Conservation (phyloP, 2,329 filamentous ascomycete species). For the Ophiosphaerella herpotricha region DNA sequence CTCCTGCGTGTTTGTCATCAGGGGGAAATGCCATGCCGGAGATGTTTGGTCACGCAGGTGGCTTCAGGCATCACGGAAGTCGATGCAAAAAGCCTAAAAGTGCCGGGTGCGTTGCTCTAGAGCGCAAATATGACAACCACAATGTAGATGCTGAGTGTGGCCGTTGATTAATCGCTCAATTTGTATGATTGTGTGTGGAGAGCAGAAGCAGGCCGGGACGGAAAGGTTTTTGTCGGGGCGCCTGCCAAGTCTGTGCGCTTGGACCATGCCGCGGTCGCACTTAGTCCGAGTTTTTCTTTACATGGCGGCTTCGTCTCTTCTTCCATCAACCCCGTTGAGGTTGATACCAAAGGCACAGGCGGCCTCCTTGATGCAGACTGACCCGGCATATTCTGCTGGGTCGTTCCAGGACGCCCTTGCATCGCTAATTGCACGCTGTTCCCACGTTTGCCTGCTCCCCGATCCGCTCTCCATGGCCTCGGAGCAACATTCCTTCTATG, state of each 20-base stretch:
- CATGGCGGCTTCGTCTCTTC: conserved; percentile 2
- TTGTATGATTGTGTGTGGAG: conserved; percentile 49
- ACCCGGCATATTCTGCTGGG: conserved; percentile 11
- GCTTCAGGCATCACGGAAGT: conserved; percentile 39
- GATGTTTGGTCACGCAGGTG: conserved; percentile 48
- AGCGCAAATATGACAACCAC: conserved; percentile 54
- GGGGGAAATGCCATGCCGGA: background rate
- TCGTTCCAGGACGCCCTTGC: conserved; percentile 18
- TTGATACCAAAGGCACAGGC: background rate
- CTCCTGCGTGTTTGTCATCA: no score
- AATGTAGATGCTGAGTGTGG: conserved; percentile 42
- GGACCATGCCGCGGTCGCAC: conserved; percentile 8
- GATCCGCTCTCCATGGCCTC: conserved; percentile 51
- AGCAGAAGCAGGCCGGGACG: conserved; percentile 16
- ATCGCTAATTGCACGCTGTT: conserved; percentile 12
- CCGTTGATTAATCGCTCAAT: conserved; percentile 54
- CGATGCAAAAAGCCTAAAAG: conserved; percentile 45
- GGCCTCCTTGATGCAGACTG: conserved; percentile 10
- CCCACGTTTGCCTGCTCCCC: conserved; percentile 58
- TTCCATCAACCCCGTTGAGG: background rate
- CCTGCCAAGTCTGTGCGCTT: conserved; percentile 20
- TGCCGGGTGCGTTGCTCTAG: conserved; percentile 42
- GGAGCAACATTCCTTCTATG: conserved; percentile 56
- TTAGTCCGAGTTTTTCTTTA: conserved; percentile 11
- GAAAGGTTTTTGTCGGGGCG: conserved; percentile 21